Conservation (phyloP, 129 eudicot genomes). For the Ambrosia trifida region DNA sequence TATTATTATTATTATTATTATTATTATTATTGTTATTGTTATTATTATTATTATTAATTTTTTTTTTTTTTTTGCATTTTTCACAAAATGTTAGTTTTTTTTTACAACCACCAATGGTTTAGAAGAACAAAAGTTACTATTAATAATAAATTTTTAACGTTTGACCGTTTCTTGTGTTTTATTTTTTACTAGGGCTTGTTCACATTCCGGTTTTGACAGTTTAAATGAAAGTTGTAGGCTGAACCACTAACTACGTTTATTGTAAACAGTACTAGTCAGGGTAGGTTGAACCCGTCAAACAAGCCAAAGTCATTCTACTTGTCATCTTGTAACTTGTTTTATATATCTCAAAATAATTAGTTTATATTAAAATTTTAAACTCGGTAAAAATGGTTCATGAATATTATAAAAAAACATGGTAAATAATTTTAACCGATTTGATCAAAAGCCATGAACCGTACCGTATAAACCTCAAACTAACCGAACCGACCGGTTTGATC, state of each 20-base stretch:
- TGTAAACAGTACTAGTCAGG: too few species aligned
- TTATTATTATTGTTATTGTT: too few species aligned
- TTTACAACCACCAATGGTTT: neutral
- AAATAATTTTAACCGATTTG: too few species aligned
- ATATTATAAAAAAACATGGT: neutral
- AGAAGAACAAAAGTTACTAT: conserved; percentile 6
- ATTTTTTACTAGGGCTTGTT: neutral
- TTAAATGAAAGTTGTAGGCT: neutral
- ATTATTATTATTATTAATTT: too few species aligned
- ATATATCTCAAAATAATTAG: neutral
- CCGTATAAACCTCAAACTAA: neutral
- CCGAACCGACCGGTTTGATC: neutral
- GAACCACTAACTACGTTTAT: neutral
- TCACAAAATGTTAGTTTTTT: neutral
- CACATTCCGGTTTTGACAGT: neutral
- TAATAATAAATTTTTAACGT: neutral
- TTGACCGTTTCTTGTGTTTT: conserved; percentile 4
- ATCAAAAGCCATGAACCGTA: neutral
- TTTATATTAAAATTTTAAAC: neutral
- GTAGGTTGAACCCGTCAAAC: neutral
- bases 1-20: too few species aligned
- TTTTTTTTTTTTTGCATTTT: neutral
- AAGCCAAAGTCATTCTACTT: neutral
- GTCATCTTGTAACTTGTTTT: neutral
- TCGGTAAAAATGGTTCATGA: neutral